Evolutionary conservation across 345 rosid genomes (phyloP).

Genomic region (Crucihimalaya himalaica): DNA sequence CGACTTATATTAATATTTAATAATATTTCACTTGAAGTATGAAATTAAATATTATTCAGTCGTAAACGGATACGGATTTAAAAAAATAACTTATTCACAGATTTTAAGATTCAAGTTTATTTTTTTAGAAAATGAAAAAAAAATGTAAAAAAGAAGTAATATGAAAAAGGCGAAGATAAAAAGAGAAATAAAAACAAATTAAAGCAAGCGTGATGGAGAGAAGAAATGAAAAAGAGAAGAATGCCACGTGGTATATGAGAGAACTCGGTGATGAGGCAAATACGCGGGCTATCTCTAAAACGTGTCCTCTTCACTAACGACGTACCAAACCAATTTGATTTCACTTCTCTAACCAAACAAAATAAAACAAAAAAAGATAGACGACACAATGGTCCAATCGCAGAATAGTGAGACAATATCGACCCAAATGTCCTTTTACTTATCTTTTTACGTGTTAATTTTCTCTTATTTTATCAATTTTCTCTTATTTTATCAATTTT

Average conservation of each 20-base stretch:
- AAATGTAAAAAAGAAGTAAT: not conserved
- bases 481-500: not conserved
- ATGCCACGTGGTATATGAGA: slow-evolving; percentile 33
- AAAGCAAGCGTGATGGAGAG: slow-evolving; percentile 33
- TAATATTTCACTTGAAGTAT: not conserved
- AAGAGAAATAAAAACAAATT: not conserved
- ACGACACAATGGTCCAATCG: slow-evolving; percentile 42
- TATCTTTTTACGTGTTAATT: slow-evolving; percentile 35
- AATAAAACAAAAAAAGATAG: not conserved
- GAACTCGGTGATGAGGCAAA: slow-evolving; percentile 30
- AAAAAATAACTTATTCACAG: too few relatives aligned
- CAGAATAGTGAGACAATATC: slow-evolving; percentile 22
- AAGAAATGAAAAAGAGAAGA: slow-evolving; percentile 2
- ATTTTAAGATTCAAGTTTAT: too few relatives aligned
- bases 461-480: slow-evolving; percentile 5
- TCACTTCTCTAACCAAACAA: slow-evolving; percentile 30
- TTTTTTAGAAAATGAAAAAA: not conserved
- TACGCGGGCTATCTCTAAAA: slow-evolving; percentile 37
- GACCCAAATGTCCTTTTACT: slow-evolving; percentile 28
- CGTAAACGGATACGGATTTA: not conserved
- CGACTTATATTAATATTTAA: not conserved
- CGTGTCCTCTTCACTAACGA: slow-evolving; percentile 45
- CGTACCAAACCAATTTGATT: slow-evolving; percentile 36
- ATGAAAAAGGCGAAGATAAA: slow-evolving; percentile 21
- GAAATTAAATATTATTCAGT: not conserved